Evolutionary conservation across 164 flowering plant species (phyloP).

Genomic region (Stephania cephalantha): DNA sequence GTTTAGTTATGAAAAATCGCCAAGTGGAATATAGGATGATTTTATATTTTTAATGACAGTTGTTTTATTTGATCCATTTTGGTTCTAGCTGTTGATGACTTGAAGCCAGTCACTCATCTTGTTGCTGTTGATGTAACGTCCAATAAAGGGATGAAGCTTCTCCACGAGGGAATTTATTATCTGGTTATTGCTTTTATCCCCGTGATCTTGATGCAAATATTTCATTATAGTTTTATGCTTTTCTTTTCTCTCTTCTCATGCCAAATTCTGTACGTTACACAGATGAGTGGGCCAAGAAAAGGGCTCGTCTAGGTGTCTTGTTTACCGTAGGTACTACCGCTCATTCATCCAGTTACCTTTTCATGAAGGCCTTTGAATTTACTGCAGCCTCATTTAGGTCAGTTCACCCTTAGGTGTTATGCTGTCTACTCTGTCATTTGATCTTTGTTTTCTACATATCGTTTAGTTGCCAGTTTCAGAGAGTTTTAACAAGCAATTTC

Average conservation of each 20-base stretch:
- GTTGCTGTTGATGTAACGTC: slow-evolving; percentile 64
- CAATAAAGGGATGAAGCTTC: slow-evolving; percentile 66
- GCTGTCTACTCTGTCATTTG: background rate
- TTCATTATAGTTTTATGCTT: background rate
- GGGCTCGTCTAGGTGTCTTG: slow-evolving; percentile 69
- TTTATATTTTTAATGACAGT: background rate
- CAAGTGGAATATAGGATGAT: background rate
- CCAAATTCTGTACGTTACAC: slow-evolving; percentile 17
- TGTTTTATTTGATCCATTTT: slow-evolving; percentile 1
- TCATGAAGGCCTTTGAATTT: slow-evolving; percentile 53
- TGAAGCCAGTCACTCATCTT: slow-evolving; percentile 95
- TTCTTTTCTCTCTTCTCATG: slow-evolving; percentile 5
- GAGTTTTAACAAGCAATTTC: background rate
- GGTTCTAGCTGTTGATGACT: slow-evolving; percentile 67
- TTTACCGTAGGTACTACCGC: slow-evolving; percentile 36
- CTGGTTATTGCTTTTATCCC: slow-evolving; percentile 47
- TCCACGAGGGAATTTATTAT: slow-evolving; percentile 74
- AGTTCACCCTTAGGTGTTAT: slow-evolving; percentile 16
- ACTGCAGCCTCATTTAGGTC: slow-evolving; percentile 69
- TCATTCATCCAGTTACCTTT: slow-evolving; percentile 36
- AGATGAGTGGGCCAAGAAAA: slow-evolving; percentile 65
- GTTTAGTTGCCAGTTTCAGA: too few relatives aligned
- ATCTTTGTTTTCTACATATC: too few relatives aligned
- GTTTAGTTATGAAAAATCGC: background rate
- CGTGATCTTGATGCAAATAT: background rate